These are phyloP conservation scores for Corinectria fuckeliana DNA, from an alignment of 2,329 filamentous ascomycete species.

Conservation along the genomic window DNA sequence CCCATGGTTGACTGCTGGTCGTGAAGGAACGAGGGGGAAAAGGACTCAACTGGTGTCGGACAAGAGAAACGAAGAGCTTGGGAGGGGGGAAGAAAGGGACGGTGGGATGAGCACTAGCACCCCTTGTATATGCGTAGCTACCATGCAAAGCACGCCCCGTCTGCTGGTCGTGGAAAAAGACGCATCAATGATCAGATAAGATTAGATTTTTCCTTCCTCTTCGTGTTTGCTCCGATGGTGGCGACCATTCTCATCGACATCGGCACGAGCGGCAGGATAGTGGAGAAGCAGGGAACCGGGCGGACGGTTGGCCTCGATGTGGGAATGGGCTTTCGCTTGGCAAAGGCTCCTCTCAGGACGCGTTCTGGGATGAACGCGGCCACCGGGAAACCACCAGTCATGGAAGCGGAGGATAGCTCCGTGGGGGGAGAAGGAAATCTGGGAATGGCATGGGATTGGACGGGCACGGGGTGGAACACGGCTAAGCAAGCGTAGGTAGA, in stretches of 20 bases:
- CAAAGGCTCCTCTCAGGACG: neutral
- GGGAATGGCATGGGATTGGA: neutral
- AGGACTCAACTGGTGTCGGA: neutral
- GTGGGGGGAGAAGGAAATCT: neutral
- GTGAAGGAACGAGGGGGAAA: neutral
- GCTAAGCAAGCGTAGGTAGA: no score
- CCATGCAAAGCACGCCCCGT: neutral
- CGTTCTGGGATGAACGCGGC: neutral
- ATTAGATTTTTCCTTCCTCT: slow-evolving; percentile 18
- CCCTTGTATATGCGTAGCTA: neutral
- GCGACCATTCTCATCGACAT: neutral
- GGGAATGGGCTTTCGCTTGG: neutral
- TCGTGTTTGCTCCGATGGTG: slow-evolving; percentile 6
- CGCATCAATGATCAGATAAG: slow-evolving; percentile 37
- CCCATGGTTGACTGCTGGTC: slow-evolving; percentile 13
- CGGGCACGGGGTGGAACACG: no score
- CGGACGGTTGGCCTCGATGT: slow-evolving; percentile 2
- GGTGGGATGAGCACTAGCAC: neutral
- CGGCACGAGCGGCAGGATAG: slow-evolving; percentile 27
- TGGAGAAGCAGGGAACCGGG: neutral
- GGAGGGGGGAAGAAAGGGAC: neutral
- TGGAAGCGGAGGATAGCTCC: neutral
- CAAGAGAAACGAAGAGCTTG: neutral
- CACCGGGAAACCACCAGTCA: neutral
- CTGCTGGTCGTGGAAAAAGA: slow-evolving; percentile 11